Base-by-base conservation (phyloP, 768 basidiomycete genomes). In the Artomyces pyxidatus region DNA sequence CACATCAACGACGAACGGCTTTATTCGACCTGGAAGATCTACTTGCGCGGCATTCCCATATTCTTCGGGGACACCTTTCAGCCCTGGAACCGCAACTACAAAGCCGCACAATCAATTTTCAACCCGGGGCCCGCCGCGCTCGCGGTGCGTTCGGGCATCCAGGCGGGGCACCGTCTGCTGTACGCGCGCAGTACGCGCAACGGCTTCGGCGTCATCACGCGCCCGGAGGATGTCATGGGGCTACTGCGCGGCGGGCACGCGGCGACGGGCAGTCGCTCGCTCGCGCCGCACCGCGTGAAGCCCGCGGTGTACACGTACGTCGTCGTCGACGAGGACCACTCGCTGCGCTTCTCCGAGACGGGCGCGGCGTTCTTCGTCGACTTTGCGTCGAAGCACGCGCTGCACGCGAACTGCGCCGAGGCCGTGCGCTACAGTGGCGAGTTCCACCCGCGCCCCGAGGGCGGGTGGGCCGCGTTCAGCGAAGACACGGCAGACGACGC, bases 281-380 rank as follows among this genome's bases (percentile, higher is more conserved):
- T 12, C 8, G 8, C 48, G 30, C 35, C 53, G 30, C 70, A 72
- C 50, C 77, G 83, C 53, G 74, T 88, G 65, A 88, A 88, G 61
- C 86, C 86, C 38, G 83, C 83, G 0, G 78, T 90, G 21, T 92
- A 91, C 68, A 91, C 90, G 32, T 93, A 91, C 67, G 74, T 91
- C 62, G 81, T 93, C 60, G 77, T 83, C 3, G 68, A 76, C 5
- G 80, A 83, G 47, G 88, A 87, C 65, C 78, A 87, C 52, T 75
- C 85, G 8, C 73, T 89, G 55, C 77, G 88, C 19, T 90, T 91
- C 66, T 88, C 86, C 23, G 88, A 90, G 63, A 92, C 88, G 3
- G 88, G 88, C 14, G 86, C 87, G 10, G 82, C 85, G 28, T 91
- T 91, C 67, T 87, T 88, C 58, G 85, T 89, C 52, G 85, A 90